These are phyloP conservation scores for Bjerkandera adusta DNA, from an alignment of 1,284 basidiomycete species.

Conservation along the genomic window DNA sequence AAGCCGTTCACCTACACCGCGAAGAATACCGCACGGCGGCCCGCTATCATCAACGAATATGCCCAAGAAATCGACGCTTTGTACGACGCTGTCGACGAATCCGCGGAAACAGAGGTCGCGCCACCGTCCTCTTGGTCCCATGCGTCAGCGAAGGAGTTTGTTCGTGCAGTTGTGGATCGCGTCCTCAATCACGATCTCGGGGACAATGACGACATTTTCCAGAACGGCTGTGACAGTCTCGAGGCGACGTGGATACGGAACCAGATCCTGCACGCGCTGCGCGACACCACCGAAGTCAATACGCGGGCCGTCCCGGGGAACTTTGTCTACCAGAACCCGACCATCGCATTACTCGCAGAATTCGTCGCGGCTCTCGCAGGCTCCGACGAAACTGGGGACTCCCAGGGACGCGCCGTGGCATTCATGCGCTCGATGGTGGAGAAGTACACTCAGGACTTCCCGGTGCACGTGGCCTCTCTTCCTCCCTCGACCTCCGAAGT, in stretches of 20 bases:
- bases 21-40: conserved; percentile 33
- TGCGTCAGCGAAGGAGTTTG: conserved; percentile 23
- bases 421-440: conserved; percentile 29
- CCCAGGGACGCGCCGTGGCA: conserved; percentile 12
- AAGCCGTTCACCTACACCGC: conserved; percentile 37
- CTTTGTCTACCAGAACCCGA: conserved; percentile 36
- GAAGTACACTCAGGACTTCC: conserved; percentile 31
- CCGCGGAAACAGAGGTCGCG: conserved; percentile 26
- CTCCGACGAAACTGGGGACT: conserved; percentile 9
- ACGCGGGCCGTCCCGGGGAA: conserved; percentile 25
- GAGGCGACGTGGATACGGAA: conserved; percentile 42
- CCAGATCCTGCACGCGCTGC: conserved; percentile 32
- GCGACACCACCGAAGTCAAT: conserved; percentile 22
- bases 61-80: conserved; percentile 33
- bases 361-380: conserved; percentile 19
- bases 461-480: conserved; percentile 16
- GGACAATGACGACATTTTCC: conserved; percentile 39
- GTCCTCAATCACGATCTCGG: conserved; percentile 23
- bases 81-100: conserved; percentile 30
- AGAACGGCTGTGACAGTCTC: conserved; percentile 36
- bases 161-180: conserved; percentile 26
- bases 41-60: conserved; percentile 33
- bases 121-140: conserved; percentile 29
- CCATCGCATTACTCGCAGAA: conserved; percentile 27
- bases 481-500: conserved; percentile 4